Evolutionary conservation across 2,329 filamentous ascomycete species (phyloP), one percentile per base, ranked within the genome.

Genomic region (Penicillium brasilianum): DNA sequence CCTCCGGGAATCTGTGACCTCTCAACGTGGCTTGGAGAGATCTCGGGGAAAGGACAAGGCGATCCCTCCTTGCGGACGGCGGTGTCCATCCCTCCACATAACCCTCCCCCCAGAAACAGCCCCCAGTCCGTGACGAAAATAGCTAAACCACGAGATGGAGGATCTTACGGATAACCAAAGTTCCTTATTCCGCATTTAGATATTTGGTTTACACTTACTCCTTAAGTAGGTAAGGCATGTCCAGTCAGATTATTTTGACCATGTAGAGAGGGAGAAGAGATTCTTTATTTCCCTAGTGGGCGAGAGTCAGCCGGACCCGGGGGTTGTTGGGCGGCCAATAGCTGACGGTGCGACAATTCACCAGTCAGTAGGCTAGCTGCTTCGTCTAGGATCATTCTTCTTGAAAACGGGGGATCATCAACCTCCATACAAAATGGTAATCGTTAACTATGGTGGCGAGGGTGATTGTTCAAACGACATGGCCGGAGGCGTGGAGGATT

Each of bases 271-370:
- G 14, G 3, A 28, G 25, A 28, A 28, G 25, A 28, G 50, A 53
- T 41, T 25, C 20, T 53, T 22, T 18, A 14, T 55, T 46, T 48
- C 32, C 49, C 14, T 25, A 53, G 39, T 67, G 46, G 58, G 53
- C 61, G 46, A 71, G 72, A 71, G 72, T 74, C 72, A 74, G 67
- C 69, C 70, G 71, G 71, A 63, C 68, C 25, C 57, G 54, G 32
- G 51, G 51, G 32, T 39, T 32, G 37, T 52, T 63, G 43, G 59
- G 59, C 58, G 57, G 57, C 65, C 68, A 71, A 69, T 68, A 36
- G 39, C 52, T 46, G 46, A 25, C 36, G 53, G 46, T 68, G 61
- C 59, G 66, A 69, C 67, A 69, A 55, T 66, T 66, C 63, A 71
- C 66, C 66, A 60, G 66, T 68, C 67, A 69, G 66, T 69, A 61